These are phyloP conservation scores for Metschnikowia kunwiensis DNA, from an alignment of 805 yeast genomes.

Conservation along the genomic window DNA sequence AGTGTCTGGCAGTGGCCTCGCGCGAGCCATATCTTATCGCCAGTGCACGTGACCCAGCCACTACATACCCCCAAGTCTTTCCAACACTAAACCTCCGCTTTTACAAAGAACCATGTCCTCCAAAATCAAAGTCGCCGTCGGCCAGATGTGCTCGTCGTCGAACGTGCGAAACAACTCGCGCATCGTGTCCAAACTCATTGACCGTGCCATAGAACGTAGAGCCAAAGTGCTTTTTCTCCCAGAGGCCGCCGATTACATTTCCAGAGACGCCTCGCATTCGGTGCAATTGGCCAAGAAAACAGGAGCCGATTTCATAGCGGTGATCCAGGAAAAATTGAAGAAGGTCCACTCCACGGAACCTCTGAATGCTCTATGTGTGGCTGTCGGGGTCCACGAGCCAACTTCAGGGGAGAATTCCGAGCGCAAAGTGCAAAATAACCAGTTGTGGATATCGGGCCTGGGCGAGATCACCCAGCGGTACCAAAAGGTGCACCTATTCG, in stretches of 20 bases:
- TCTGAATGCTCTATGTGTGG: slow-evolving; percentile 46
- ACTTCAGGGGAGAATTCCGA: slow-evolving; percentile 24
- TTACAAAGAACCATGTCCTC: slow-evolving; percentile 2
- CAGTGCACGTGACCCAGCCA: slow-evolving; percentile 4
- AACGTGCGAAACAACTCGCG: slow-evolving; percentile 57
- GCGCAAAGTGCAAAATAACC: slow-evolving; percentile 59
- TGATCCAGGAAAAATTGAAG: slow-evolving; percentile 45
- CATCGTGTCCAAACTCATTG: slow-evolving; percentile 56
- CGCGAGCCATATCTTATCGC: too few relatives aligned
- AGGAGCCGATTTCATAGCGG: slow-evolving; percentile 38
- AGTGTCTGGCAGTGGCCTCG: too few relatives aligned
- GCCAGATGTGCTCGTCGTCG: slow-evolving; percentile 78
- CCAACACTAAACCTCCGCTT: too few relatives aligned
- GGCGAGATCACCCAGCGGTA: slow-evolving; percentile 71
- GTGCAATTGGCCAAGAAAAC: slow-evolving; percentile 48
- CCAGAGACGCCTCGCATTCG: slow-evolving; percentile 67
- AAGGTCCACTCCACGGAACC: neutral
- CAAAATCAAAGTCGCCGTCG: slow-evolving; percentile 59
- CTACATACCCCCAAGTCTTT: too few relatives aligned
- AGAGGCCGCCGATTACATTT: slow-evolving; percentile 89
- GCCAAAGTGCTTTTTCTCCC: slow-evolving; percentile 80
- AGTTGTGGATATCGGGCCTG: slow-evolving; percentile 61
- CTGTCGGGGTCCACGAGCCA: slow-evolving; percentile 90
- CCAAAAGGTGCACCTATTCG: slow-evolving; percentile 86
- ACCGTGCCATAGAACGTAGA: slow-evolving; percentile 56